Percentiles rank a stretch among this genome's conserved stretches.
phyloP scores from a whole-genome alignment of 805 yeast species.

The Nakazawaea laoshanensis region DNA sequence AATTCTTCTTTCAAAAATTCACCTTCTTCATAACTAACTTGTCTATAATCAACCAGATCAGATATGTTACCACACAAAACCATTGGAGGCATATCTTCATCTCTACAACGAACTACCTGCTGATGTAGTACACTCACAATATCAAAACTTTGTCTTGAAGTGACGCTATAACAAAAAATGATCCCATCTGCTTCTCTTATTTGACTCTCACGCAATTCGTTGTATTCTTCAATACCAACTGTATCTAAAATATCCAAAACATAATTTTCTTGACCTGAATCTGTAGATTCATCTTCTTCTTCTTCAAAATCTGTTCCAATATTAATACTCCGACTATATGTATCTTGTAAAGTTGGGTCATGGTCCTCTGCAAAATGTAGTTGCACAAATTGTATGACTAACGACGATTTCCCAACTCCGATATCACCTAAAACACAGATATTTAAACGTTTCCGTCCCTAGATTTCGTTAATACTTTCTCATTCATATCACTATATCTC shows the following conservation, averaged over 20 bases:
- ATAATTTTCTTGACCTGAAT: slow-evolving; percentile 25
- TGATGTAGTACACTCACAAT: slow-evolving; percentile 30
- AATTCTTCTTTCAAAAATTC: slow-evolving; percentile 16
- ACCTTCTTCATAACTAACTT: slow-evolving; percentile 60
- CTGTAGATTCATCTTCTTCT: slow-evolving; percentile 13
- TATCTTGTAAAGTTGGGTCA: slow-evolving; percentile 21
- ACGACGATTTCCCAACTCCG: slow-evolving; percentile 23
- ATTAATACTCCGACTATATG: slow-evolving; percentile 13
- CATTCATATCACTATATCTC: too few relatives aligned
- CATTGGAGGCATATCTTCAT: slow-evolving; percentile 23
- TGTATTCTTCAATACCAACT: slow-evolving; percentile 70
- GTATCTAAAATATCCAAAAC: slow-evolving; percentile 62
- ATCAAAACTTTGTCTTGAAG: slow-evolving; percentile 39
- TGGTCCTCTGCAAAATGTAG: slow-evolving; percentile 15
- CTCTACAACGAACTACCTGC: slow-evolving; percentile 74
- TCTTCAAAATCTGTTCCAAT: not conserved
- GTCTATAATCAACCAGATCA: slow-evolving; percentile 70
- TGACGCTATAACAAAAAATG: slow-evolving; percentile 40
- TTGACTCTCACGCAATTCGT: slow-evolving; percentile 11
- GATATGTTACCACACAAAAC: slow-evolving; percentile 72
- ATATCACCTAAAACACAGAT: slow-evolving; percentile 22
- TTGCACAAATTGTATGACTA: slow-evolving; percentile 17
- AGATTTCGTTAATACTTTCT: slow-evolving; percentile 3
- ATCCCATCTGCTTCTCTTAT: slow-evolving; percentile 35
- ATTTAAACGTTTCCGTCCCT: slow-evolving; percentile 11